Evolutionary conservation across 495 filamentous ascomycete species (phyloP).

Genomic region (Penicillium atrosanguineum): DNA sequence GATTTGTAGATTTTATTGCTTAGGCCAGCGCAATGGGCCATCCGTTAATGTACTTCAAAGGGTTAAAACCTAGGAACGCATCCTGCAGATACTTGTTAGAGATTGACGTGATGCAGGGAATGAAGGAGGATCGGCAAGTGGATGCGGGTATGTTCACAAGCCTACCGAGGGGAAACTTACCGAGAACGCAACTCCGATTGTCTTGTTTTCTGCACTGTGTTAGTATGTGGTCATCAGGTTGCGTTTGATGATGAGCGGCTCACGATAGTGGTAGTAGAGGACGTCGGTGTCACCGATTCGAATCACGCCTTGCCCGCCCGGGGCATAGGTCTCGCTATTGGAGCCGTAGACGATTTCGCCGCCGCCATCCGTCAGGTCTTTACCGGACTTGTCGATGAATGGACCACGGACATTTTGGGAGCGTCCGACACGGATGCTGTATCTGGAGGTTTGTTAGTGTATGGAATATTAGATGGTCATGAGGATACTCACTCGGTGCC

Average conservation of each 20-base stretch:
- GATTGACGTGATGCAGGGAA: constrained; percentile 3
- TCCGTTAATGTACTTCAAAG: constrained; percentile 40
- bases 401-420: constrained; percentile 35
- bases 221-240: constrained; percentile 8
- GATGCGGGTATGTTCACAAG: constrained; percentile 14
- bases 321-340: constrained; percentile 46
- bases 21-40: constrained; percentile 38
- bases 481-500: constrained; percentile 58
- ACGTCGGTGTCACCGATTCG: constrained; percentile 33
- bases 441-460: constrained; percentile 24
- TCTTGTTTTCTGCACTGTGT: constrained; percentile 38
- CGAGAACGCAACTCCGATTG: constrained; percentile 38
- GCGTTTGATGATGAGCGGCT: constrained; percentile 7
- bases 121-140: constrained; percentile 21
- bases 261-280: constrained; percentile 50
- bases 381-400: constrained; percentile 39
- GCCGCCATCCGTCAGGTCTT: constrained; percentile 39
- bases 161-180: constrained; percentile 24
- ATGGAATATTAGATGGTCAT: neutral
- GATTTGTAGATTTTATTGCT: neutral
- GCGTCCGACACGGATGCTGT: constrained; percentile 46
- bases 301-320: constrained; percentile 45
- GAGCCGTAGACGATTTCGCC: constrained; percentile 46
- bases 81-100: constrained; percentile 30
- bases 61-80: constrained; percentile 43